Conservation (phyloP, 441 rosid species). For the Mallotus repandus region DNA sequence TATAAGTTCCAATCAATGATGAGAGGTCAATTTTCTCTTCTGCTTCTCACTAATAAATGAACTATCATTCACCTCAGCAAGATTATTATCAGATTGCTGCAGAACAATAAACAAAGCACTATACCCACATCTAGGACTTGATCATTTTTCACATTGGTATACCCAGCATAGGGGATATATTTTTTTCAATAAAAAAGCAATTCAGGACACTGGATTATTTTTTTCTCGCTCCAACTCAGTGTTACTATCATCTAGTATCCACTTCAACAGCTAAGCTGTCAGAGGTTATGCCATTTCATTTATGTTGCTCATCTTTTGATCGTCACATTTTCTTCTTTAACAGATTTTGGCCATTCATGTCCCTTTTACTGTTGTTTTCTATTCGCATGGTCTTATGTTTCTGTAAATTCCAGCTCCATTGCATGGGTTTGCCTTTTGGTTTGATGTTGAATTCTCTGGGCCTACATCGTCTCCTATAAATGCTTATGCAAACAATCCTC, state of each 20-base stretch:
- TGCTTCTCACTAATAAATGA: neutral
- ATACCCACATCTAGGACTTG: neutral
- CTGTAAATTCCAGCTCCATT: slow-evolving; percentile 61
- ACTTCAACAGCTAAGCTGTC: slow-evolving; percentile 3
- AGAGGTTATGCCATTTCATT: neutral
- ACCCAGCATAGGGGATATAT: neutral
- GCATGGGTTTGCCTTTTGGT: slow-evolving; percentile 99
- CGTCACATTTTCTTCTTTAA: neutral
- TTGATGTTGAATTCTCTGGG: slow-evolving; percentile 79
- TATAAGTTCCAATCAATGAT: slow-evolving; percentile 90
- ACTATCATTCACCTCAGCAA: too few species aligned
- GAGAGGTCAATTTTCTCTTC: slow-evolving; percentile 60
- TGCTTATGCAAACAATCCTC: slow-evolving; percentile 30
- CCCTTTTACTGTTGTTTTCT: neutral
- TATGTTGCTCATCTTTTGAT: neutral
- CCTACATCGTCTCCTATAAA: slow-evolving; percentile 47
- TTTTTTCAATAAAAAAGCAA: neutral
- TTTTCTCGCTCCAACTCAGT: neutral
- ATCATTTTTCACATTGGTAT: neutral
- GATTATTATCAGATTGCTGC: neutral
- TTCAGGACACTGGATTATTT: neutral
- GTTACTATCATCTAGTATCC: slow-evolving; percentile 5
- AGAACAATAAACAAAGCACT: neutral
- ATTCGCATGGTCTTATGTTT: neutral
- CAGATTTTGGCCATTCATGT: neutral